Evolutionary conservation across 305 asterid genomes (phyloP).

Genomic region (Fraxinus sp.): DNA sequence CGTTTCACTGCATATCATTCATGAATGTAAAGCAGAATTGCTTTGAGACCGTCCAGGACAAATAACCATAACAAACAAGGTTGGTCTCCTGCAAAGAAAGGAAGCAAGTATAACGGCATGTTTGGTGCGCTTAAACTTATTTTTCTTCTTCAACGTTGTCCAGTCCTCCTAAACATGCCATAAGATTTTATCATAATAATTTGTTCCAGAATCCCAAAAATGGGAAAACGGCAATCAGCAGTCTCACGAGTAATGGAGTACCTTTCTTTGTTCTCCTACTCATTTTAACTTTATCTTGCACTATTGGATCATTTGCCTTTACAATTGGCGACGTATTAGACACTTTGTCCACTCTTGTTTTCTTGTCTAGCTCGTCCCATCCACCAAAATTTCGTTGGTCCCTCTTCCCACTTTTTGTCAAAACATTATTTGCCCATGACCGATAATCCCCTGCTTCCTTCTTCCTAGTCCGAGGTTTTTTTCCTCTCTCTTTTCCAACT

Average conservation of each 20-base stretch:
- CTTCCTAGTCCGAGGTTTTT: conserved; percentile 29
- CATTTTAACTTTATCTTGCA: conserved; percentile 30
- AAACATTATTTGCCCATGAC: conserved; percentile 49
- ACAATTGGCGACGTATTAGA: conserved; percentile 14
- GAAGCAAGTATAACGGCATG: too few species aligned
- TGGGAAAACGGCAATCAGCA: conserved; percentile 54
- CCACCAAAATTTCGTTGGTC: conserved; percentile 52
- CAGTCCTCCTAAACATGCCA: background rate
- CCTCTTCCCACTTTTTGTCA: conserved; percentile 23
- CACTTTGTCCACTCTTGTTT: background rate
- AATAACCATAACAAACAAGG: background rate
- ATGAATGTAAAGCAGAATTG: background rate
- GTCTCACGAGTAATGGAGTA: conserved; percentile 44
- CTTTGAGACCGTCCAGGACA: background rate
- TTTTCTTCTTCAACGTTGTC: too few species aligned
- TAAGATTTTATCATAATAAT: conserved; percentile 27
- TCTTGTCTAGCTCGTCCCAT: conserved; percentile 72
- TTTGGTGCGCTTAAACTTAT: too few species aligned
- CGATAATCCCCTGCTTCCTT: conserved; percentile 39
- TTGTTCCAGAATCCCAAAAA: conserved; percentile 60
- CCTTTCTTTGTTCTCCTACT: conserved; percentile 50
- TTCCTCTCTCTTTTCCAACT: conserved; percentile 38
- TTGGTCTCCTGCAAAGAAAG: too few species aligned
- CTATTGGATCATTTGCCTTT: conserved; percentile 22
- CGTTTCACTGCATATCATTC: background rate